These are phyloP conservation scores for Flaveria floridana DNA, from an alignment of 140 eudicot genomes.

Conservation along the genomic window DNA sequence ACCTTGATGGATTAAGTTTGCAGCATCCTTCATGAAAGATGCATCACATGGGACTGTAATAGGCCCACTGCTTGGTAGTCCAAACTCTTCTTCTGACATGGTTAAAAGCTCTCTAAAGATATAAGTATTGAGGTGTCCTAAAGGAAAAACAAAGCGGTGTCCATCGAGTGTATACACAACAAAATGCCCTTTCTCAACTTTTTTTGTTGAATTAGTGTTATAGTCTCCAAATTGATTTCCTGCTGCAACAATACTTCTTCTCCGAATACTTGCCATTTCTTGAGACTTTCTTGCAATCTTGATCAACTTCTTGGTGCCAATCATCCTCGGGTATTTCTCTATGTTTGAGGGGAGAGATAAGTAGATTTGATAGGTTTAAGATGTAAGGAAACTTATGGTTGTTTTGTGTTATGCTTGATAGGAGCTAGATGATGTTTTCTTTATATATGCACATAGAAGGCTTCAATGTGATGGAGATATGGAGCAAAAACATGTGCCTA, in stretches of 20 bases:
- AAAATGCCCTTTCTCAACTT: slow-evolving; percentile 28
- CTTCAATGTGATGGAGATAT: slow-evolving; percentile 10
- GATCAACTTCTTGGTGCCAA: slow-evolving; percentile 21
- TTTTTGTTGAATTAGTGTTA: not conserved
- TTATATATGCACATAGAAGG: not conserved
- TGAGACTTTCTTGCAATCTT: slow-evolving; percentile 28
- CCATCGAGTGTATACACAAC: slow-evolving; percentile 25
- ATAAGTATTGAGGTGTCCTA: slow-evolving; percentile 19
- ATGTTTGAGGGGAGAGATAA: not conserved
- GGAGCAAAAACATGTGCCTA: slow-evolving; percentile 22
- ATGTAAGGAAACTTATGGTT: not conserved
- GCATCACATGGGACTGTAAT: slow-evolving; percentile 25
- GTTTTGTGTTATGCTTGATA: slow-evolving; percentile 11
- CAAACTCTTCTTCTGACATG: slow-evolving; percentile 24
- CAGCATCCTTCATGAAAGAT: slow-evolving; percentile 21
- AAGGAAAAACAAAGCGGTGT: slow-evolving; percentile 4
- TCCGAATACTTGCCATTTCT: slow-evolving; percentile 18
- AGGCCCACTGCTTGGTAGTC: slow-evolving; percentile 19
- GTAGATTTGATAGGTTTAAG: not conserved
- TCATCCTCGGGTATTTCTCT: not conserved
- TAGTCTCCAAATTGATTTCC: not conserved
- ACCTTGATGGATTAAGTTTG: slow-evolving; percentile 12
- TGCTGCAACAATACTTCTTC: slow-evolving; percentile 3
- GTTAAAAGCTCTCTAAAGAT: slow-evolving; percentile 25
- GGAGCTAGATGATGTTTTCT: not conserved